Percentiles rank a stretch among this genome's conserved stretches.
Conservation (phyloP, 352 stramenopile genomes). For the Pythium graminicola region DNA sequence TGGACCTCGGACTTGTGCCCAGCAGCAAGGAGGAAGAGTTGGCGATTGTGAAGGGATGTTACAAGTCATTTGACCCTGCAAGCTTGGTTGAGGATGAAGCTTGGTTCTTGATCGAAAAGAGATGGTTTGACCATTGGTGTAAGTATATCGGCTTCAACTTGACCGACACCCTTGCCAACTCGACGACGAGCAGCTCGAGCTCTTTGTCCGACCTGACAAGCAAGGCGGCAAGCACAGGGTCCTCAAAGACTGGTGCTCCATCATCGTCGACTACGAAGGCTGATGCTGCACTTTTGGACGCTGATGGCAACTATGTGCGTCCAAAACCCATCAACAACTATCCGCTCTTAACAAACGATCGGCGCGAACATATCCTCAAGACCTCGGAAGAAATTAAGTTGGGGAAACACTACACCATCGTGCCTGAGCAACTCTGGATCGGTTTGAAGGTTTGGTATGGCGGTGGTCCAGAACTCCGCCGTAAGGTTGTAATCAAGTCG, state of each 20-base stretch:
- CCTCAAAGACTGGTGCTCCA: constrained; percentile 2
- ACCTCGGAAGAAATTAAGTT: constrained; percentile 67
- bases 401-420: constrained; percentile 80
- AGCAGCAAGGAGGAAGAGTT: constrained; percentile 74
- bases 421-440: constrained; percentile 86
- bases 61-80: constrained; percentile 61
- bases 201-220: constrained; percentile 19
- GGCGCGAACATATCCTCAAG: constrained; percentile 59
- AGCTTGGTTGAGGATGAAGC: constrained; percentile 73
- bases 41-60: constrained; percentile 61
- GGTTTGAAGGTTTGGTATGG: constrained; percentile 90
- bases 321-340: constrained; percentile 85
- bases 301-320: constrained; percentile 72
- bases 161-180: constrained; percentile 22
- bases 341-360: constrained; percentile 58
- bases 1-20: constrained; percentile 71
- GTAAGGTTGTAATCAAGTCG: constrained; percentile 65
- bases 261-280: constrained; percentile 1
- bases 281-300: constrained; percentile 64
- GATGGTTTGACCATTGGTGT: constrained; percentile 83
- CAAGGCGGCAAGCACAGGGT: constrained; percentile 9
- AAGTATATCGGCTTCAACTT: constrained; percentile 54
- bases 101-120: constrained; percentile 80
- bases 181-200: constrained; percentile 14
- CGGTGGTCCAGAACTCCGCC: constrained; percentile 79